Evolutionary conservation across 1,284 basidiomycete species (phyloP), one percentile per base, ranked within the genome.

Genomic region (Caloboletus firmus): DNA sequence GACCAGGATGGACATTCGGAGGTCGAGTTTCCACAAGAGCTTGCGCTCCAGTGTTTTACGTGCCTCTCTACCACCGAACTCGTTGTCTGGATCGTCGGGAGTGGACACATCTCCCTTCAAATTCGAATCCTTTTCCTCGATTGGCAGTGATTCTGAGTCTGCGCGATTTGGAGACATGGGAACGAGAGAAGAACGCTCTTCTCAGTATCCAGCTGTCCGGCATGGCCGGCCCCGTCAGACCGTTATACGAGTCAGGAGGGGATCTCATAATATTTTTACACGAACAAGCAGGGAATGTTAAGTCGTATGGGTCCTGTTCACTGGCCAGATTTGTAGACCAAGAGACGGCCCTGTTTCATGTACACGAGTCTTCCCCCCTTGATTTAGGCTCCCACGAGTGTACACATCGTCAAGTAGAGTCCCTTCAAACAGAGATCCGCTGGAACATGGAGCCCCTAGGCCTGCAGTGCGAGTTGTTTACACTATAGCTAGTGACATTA

Each of bases 1-100:
- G 26, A 83, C 69, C 56, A 81, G 60, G 35, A 82, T 77, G 24
- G 70, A 66, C 79, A 82, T 79, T 44, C 74, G 71, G 45, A 74
- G 54, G 60, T 80, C 80, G 37, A 80, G 59, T 65, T 81, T 84
- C 57, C 72, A 63, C 45, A 83, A 55, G 13, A 83, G 69, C 54
- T 71, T 76, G 46, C 67, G 72, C 67, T 82, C 80, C 6, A 81
- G 64, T 42, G 26, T 62, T 55, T 65, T 71, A 52, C 77, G 70
- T 13, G 67, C 72, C 52, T 76, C 79, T n/a, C 61, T 62, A 17
- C 76, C 76, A 34, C 76, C 77, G 44, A 80, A 79, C 57, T 80
- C 73, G 15, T 69, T 63, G 59, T 57, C 74, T 64, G 43, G 17
- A 28, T 53, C 49, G 22, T 56, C 41, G 28, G 7, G 18, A 28